Base-by-base conservation (phyloP, 2,329 filamentous ascomycete species). In the Phialocephala sp. region DNA sequence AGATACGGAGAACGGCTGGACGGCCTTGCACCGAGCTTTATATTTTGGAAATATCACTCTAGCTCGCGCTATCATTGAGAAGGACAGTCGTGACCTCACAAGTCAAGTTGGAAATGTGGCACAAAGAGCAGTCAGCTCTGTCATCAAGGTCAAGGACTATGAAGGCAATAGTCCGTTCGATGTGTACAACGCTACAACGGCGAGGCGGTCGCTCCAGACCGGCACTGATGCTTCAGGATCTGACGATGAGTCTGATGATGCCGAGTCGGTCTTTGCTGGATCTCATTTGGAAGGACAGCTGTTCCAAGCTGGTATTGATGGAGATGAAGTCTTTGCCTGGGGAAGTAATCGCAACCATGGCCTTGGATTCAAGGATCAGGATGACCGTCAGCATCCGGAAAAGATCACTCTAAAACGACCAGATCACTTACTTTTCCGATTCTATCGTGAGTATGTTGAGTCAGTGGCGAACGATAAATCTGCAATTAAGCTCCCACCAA, bases 261-360 rank as follows among this genome's bases (percentile, higher is more conserved):
- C 87, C 12, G 47, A 77, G 73, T 56, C 65, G 6, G 54, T 62
- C 18, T 54, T 52, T 4, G 52, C n/a, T 8, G 59, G 60, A 27
- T 45, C 45, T 47, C 39, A 45, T 45, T 39, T 50, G n/a, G 41
- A 57, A 9, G 24, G 32, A 18, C 32, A 57, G 4, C n/a, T n/a
- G 12, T 22, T 27, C 4, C n/a, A 37, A 14, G 20, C 18, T 20
- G 39, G 32, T 32, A 71, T 89, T 32, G 77, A 81, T 24, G 94
- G 93, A 9, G 92, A 97, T 73, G 95, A 99, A 75, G 81, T 97
- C 0, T 98, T 93, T 74, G 90, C 93, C 0, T 97, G 98, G 78
- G 95, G 95, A 59, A 98, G 94, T 79, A 99, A 97, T 79, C 96
- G 95, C 75, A 99, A 99, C 72, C 80, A 97, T 11, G 95, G 92